Base-by-base conservation (phyloP, 2,329 filamentous ascomycete species). In the Pseudogymnoascus sp. region DNA sequence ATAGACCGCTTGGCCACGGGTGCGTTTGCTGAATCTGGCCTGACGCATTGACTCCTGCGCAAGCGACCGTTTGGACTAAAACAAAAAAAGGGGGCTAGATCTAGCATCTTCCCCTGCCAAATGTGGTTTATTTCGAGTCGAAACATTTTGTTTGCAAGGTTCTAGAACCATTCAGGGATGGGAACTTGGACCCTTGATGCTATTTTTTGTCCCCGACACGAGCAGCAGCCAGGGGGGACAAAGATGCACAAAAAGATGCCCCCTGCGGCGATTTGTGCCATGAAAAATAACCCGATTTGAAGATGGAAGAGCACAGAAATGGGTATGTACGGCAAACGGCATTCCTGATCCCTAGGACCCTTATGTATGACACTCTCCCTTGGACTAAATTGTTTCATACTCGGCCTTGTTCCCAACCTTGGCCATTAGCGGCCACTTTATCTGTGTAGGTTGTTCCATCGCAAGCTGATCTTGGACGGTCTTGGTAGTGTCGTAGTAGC, bases 1-100 rank as follows among this genome's bases (percentile, higher is more conserved):
- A 56, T 9, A n/a, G 50, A 56, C 50, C n/a, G 1, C 50, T 56
- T 56, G 50, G 50, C 29, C 7, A 35, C 50, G 29, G 29, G 10
- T 56, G 50, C 10, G 26, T 56, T 56, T 35, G 29, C 50, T 56
- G 17, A 15, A 56, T 56, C 50, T 29, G 50, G 50, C 50, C 50
- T 19, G 29, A 56, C 50, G 50, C 50, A 56, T 56, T 15, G 50
- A 56, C 50, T 56, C 50, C 50, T 56, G 50, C 50, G 50, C 50
- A 56, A 56, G 50, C 50, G 50, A 33, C 50, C 50, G 29, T 56
- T 56, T 56, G 50, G 50, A 35, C 50, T 56, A 56, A 56, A 56
- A 56, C 29, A 19, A 35, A 26, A 26, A 15, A 33, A 56, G 7
- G 46, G 46, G 50, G 29, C 50, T 21, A 56, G 29, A 56, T 56